These are phyloP conservation scores for Solanum chaucha DNA, from an alignment of 257 asterid genomes.

Conservation along the genomic window DNA sequence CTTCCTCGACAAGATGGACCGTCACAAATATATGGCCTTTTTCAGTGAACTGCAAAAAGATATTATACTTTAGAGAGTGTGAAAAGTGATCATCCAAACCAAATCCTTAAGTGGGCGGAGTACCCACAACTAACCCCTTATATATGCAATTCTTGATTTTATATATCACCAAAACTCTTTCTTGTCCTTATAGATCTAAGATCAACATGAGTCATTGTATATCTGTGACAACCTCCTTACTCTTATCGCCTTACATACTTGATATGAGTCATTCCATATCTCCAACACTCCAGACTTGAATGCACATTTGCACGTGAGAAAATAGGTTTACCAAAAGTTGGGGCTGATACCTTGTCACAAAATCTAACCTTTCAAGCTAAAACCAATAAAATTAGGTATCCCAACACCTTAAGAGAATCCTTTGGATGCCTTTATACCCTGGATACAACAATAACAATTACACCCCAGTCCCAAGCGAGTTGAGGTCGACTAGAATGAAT, in stretches of 20 bases:
- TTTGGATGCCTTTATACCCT: not conserved
- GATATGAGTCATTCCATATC: not conserved
- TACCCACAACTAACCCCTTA: not conserved
- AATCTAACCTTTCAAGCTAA: not conserved
- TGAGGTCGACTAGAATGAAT: not conserved
- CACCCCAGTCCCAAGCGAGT: not conserved
- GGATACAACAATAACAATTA: not conserved
- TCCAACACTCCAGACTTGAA: not conserved
- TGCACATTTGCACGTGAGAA: not conserved
- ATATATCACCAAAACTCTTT: not conserved
- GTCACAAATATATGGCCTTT: conserved; percentile 86
- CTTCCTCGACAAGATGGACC: conserved; percentile 78
- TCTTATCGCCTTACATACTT: not conserved
- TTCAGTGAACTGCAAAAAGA: conserved; percentile 71
- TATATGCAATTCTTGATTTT: not conserved
- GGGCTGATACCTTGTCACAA: not conserved
- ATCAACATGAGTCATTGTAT: not conserved
- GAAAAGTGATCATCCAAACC: not conserved
- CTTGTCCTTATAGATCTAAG: not conserved
- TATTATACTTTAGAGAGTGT: not conserved
- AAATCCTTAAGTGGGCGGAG: not conserved
- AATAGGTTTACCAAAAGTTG: not conserved
- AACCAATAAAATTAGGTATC: not conserved
- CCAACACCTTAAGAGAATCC: not conserved
- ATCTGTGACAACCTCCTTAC: not conserved